Evolutionary conservation across 768 basidiomycete genomes (phyloP).

Genomic region (Leccinum disarticulatum): DNA sequence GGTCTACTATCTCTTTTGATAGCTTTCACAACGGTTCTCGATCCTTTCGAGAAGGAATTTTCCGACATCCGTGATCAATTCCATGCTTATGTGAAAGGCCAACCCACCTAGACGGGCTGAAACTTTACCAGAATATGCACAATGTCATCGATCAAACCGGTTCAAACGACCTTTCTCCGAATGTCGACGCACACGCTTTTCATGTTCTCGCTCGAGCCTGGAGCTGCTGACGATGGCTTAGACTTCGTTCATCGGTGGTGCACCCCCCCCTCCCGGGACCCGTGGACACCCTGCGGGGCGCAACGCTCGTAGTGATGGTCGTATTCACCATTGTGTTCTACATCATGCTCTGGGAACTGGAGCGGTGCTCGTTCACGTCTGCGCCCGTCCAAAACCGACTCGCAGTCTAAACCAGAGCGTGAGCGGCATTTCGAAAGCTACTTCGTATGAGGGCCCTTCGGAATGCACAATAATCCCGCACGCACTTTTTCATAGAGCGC

Average conservation of each 20-base stretch:
- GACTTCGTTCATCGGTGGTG: conserved; percentile 8
- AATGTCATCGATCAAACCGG: conserved; percentile 9
- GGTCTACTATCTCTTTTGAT: too few relatives aligned
- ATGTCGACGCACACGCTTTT: background rate
- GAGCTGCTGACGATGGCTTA: background rate
- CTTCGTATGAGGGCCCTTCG: background rate
- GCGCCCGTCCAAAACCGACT: background rate
- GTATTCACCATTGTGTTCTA: conserved; percentile 15
- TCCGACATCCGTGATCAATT: too few relatives aligned
- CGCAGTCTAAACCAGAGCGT: background rate
- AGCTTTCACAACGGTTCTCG: too few relatives aligned
- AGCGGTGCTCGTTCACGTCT: conserved; percentile 9
- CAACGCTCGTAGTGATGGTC: conserved; percentile 19
- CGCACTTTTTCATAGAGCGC: too few relatives aligned
- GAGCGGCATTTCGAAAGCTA: background rate
- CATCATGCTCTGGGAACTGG: conserved; percentile 12
- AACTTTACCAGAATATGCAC: too few relatives aligned
- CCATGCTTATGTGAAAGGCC: too few relatives aligned
- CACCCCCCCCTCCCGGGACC: background rate
- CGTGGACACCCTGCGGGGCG: conserved; percentile 13
- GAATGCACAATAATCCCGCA: too few relatives aligned
- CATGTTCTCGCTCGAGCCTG: background rate
- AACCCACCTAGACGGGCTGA: too few relatives aligned
- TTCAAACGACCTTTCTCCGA: background rate
- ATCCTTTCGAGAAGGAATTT: too few relatives aligned